Evolutionary conservation across 495 filamentous ascomycete genomes (phyloP).

Genomic region (Neurospora terricola): DNA sequence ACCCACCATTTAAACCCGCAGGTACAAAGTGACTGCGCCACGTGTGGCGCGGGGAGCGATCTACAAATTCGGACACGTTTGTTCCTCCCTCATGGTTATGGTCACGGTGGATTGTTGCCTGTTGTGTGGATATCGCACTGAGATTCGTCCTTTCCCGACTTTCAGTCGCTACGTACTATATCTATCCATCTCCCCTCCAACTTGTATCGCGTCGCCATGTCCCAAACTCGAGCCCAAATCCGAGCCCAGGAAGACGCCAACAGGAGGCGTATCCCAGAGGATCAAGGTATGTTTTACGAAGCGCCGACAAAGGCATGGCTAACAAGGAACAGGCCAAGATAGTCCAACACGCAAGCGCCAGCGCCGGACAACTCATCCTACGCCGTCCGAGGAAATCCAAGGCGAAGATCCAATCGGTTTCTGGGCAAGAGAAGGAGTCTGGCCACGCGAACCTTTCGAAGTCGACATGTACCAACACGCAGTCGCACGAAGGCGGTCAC

Average conservation of each 20-base stretch:
- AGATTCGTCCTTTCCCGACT: not conserved
- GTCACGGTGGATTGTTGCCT: too few relatives aligned
- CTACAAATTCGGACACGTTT: too few relatives aligned
- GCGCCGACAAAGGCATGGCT: too few relatives aligned
- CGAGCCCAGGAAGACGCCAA: not conserved
- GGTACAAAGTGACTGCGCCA: too few relatives aligned
- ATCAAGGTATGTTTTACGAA: not conserved
- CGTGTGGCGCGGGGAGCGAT: too few relatives aligned
- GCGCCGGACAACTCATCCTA: too few relatives aligned
- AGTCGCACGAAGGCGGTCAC: not conserved
- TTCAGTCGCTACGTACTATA: not conserved
- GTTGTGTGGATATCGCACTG: too few relatives aligned
- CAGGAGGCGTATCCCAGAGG: not conserved
- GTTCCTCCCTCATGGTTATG: too few relatives aligned
- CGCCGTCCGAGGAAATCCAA: too few relatives aligned
- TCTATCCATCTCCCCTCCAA: not conserved
- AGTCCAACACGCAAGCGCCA: too few relatives aligned
- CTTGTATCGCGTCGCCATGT: not conserved
- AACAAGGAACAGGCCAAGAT: too few relatives aligned
- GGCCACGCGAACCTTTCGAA: not conserved
- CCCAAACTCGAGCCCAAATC: not conserved
- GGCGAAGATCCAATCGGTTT: not conserved
- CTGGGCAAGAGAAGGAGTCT: not conserved
- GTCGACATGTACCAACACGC: not conserved
- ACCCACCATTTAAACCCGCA: too few relatives aligned